These are phyloP conservation scores for Strobilomyces echinocephalus DNA, from an alignment of 768 basidiomycete species.

Conservation along the genomic window DNA sequence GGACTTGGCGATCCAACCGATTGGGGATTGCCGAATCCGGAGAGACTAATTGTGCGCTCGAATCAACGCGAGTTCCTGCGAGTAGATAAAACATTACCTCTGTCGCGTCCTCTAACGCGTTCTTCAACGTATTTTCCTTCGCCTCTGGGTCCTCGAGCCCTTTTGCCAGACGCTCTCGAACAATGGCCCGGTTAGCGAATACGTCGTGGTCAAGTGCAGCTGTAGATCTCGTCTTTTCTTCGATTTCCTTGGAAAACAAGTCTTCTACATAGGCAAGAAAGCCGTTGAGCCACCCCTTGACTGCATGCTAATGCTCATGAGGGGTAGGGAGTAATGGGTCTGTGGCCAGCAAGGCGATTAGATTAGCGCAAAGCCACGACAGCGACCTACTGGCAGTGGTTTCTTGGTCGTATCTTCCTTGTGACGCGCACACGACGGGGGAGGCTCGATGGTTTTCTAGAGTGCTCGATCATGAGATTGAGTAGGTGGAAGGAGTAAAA, in stretches of 20 bases:
- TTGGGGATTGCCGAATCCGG: conserved; percentile 5
- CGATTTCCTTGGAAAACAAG: conserved; percentile 11
- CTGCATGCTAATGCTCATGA: conserved; percentile 17
- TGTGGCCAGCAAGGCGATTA: not conserved
- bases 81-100: not conserved
- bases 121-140: not conserved
- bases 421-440: conserved; percentile 5
- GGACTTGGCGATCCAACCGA: conserved; percentile 13
- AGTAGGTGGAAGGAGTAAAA: not conserved
- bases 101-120: conserved; percentile 12
- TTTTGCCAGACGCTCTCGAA: conserved; percentile 5
- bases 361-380: not conserved
- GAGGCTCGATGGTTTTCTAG: not conserved
- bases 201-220: not conserved
- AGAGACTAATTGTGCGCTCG: conserved; percentile 6
- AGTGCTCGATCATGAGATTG: not conserved
- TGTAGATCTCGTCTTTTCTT: not conserved
- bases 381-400: not conserved
- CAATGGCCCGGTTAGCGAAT: conserved; percentile 15
- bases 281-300: conserved; percentile 17
- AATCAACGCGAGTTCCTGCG: not conserved
- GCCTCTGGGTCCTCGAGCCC: not conserved
- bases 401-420: conserved; percentile 1
- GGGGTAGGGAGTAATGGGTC: conserved; percentile 10
- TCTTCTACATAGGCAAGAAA: conserved; percentile 7